A percentile compares a stretch with the other conserved stretches of the same genome.
Evolutionary conservation across 1,139 yeast genomes (phyloP).

Genomic region (Citeromyces hawaiiensis): DNA sequence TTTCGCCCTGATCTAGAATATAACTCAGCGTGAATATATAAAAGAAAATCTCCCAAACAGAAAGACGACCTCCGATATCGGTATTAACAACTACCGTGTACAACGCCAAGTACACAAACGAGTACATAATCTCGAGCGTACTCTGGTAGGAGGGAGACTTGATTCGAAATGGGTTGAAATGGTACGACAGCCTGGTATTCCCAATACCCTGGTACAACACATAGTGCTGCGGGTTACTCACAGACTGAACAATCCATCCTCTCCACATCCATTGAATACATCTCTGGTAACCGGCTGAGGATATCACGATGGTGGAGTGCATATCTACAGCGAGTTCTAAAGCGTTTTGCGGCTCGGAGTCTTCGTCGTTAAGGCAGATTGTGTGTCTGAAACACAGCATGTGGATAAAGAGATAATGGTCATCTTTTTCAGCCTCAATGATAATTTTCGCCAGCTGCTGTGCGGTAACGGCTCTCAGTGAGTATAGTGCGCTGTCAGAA

Average conservation of each 20-base stretch:
- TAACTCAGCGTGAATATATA: constrained; percentile 58
- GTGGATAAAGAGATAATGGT: constrained; percentile 57
- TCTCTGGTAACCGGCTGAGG: constrained; percentile 72
- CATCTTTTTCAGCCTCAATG: constrained; percentile 46
- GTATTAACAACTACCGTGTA: constrained; percentile 56
- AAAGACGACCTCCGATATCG: constrained; percentile 15
- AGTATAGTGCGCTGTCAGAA: constrained; percentile 52
- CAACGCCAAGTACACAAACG: constrained; percentile 47
- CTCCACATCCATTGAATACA: constrained; percentile 88
- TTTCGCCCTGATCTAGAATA: constrained; percentile 51
- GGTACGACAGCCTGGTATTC: constrained; percentile 42
- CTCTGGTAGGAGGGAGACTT: constrained; percentile 81
- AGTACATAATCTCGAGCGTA: constrained; percentile 51
- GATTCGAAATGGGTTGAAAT: constrained; percentile 72
- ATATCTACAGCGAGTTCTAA: constrained; percentile 78
- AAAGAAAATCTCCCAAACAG: constrained; percentile 39
- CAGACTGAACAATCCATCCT: constrained; percentile 80
- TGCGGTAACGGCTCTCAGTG: constrained; percentile 52
- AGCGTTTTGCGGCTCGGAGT: constrained; percentile 53
- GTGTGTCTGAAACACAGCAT: constrained; percentile 69
- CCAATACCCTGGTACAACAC: constrained; percentile 49
- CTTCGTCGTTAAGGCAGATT: constrained; percentile 50
- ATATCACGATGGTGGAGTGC: constrained; percentile 68
- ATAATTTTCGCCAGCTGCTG: constrained; percentile 58
- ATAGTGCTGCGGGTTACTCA: constrained; percentile 56